These are phyloP conservation scores for Diaporthe australafricana DNA, from an alignment of 2,329 filamentous ascomycete genomes.

Conservation along the genomic window DNA sequence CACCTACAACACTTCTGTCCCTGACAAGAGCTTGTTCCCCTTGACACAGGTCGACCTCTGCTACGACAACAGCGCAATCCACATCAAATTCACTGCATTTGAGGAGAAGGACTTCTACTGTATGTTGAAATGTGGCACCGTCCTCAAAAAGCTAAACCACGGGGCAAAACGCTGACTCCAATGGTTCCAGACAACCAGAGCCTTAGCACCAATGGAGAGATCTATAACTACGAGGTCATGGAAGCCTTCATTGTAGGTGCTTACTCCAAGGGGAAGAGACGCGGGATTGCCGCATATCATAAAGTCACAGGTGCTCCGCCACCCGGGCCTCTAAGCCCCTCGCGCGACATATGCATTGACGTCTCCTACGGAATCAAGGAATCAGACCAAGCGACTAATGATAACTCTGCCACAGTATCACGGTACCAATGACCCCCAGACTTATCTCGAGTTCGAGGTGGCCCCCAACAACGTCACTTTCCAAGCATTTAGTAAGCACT, in stretches of 20 bases:
- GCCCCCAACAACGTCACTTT: slow-evolving; percentile 64
- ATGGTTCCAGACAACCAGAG: slow-evolving; percentile 29
- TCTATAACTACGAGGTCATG: slow-evolving; percentile 64
- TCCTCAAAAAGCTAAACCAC: too few species aligned
- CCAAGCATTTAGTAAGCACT: slow-evolving; percentile 54
- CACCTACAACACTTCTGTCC: slow-evolving; percentile 55
- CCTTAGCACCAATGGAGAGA: slow-evolving; percentile 55
- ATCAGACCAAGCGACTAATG: background rate
- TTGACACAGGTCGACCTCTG: slow-evolving; percentile 59
- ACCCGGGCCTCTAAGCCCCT: background rate
- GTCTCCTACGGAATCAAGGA: too few species aligned
- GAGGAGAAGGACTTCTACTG: slow-evolving; percentile 61
- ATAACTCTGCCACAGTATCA: slow-evolving; percentile 42
- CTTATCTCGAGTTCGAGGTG: slow-evolving; percentile 63
- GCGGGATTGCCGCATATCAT: background rate
- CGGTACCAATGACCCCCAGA: slow-evolving; percentile 58
- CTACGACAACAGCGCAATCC: slow-evolving; percentile 54
- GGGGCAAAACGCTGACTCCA: background rate
- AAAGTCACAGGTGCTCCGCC: background rate
- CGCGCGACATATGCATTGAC: background rate
- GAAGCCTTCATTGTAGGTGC: slow-evolving; percentile 56
- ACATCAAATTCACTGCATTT: slow-evolving; percentile 57
- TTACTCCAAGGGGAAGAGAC: background rate
- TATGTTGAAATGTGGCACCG: slow-evolving; percentile 47
- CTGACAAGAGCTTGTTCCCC: slow-evolving; percentile 54